These are phyloP conservation scores for Pseudisothecium myosuroides DNA, from an alignment of 225 moss, liverwort and hornwort genomes.

Conservation along the genomic window DNA sequence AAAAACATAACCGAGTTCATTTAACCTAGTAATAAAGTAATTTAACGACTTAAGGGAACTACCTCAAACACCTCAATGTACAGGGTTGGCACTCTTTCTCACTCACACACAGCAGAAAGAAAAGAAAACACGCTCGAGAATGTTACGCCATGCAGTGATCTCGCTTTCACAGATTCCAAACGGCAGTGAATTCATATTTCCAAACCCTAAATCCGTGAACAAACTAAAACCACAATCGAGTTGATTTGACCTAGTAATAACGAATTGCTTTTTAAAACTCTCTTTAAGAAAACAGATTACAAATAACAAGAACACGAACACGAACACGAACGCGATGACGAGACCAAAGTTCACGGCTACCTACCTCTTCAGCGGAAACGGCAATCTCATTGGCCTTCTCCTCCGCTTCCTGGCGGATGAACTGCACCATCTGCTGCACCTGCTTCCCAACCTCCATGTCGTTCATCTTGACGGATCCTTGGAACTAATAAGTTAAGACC, in stretches of 20 bases:
- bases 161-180: neutral
- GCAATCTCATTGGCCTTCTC: slow-evolving; percentile 79
- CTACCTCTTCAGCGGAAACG: slow-evolving; percentile 60
- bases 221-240: neutral
- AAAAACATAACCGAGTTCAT: neutral
- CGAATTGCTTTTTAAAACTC: neutral
- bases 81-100: neutral
- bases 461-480: slow-evolving; percentile 34
- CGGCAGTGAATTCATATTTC: neutral
- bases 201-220: neutral
- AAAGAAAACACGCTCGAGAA: neutral
- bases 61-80: neutral
- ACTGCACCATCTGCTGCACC: slow-evolving; percentile 83
- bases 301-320: neutral
- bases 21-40: neutral
- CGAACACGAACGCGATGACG: neutral
- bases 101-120: neutral
- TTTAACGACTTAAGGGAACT: neutral
- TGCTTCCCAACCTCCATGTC: slow-evolving; percentile 66
- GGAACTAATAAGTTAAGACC: neutral
- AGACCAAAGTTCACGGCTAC: neutral
- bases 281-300: neutral
- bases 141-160: neutral
- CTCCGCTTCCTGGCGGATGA: slow-evolving; percentile 83
- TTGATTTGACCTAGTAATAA: neutral